phyloP scores from a whole-genome alignment of 768 basidiomycete species.

The Gyrodon lividus region DNA sequence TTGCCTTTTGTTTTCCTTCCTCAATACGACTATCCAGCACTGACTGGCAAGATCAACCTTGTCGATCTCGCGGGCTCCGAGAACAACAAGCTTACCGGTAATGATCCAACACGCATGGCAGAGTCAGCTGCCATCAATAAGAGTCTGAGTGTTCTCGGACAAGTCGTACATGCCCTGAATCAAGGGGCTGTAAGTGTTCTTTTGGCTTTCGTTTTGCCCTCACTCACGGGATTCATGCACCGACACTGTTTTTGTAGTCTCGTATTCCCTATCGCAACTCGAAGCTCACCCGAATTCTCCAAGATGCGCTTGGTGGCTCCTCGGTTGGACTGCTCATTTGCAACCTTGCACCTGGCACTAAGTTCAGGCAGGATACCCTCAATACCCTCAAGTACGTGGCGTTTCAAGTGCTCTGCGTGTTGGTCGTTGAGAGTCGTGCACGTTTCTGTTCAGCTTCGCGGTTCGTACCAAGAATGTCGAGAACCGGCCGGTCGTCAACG shows the following conservation, averaged over 20 bases:
- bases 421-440: neutral
- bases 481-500: constrained; percentile 77
- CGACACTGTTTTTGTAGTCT: constrained; percentile 38
- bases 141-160: constrained; percentile 80
- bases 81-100: constrained; percentile 90
- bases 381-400: constrained; percentile 81
- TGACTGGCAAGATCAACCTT: constrained; percentile 78
- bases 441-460: constrained; percentile 61
- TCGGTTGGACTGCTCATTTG: constrained; percentile 82
- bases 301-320: constrained; percentile 85
- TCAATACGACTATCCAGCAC: constrained; percentile 37
- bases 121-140: constrained; percentile 91
- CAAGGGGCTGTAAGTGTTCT: constrained; percentile 52
- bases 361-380: constrained; percentile 82
- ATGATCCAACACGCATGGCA: constrained; percentile 82
- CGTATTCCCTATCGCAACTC: constrained; percentile 90
- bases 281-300: constrained; percentile 83
- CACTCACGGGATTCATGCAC: neutral
- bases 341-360: constrained; percentile 80
- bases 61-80: constrained; percentile 91
- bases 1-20: neutral
- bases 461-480: constrained; percentile 84
- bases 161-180: constrained; percentile 85
- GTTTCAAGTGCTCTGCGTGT: neutral
- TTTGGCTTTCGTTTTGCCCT: neutral